Conservation (phyloP, 768 basidiomycete genomes). For the Cantharellus cinnabarinus region DNA sequence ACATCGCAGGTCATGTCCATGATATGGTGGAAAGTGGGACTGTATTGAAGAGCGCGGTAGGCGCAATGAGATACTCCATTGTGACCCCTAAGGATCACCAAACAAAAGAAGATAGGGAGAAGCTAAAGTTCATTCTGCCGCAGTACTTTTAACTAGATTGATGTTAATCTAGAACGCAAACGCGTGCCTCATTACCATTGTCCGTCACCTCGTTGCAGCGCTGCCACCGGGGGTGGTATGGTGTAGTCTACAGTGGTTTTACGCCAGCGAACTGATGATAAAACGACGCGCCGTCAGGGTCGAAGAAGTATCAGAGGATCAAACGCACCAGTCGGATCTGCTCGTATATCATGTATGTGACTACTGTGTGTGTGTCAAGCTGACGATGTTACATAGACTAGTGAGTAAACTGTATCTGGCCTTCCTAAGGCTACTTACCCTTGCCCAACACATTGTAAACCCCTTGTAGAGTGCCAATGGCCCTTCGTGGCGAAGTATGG, state of each 20-base stretch:
- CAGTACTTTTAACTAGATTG: slow-evolving; percentile 29
- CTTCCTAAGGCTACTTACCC: slow-evolving; percentile 12
- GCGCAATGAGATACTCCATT: slow-evolving; percentile 70
- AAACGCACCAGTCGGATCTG: slow-evolving; percentile 12
- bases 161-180: too few species aligned
- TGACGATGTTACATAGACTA: slow-evolving; percentile 4
- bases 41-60: slow-evolving; percentile 47
- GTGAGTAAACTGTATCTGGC: not conserved
- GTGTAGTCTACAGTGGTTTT: too few species aligned
- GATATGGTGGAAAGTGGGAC: slow-evolving; percentile 30
- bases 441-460: slow-evolving; percentile 23
- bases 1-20: slow-evolving; percentile 51
- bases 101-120: slow-evolving; percentile 39
- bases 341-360: slow-evolving; percentile 20
- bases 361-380: slow-evolving; percentile 20
- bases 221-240: too few species aligned
- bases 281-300: too few species aligned
- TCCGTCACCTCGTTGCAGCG: too few species aligned
- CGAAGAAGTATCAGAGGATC: too few species aligned
- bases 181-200: too few species aligned
- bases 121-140: slow-evolving; percentile 58
- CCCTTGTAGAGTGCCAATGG: slow-evolving; percentile 20
- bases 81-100: slow-evolving; percentile 39
- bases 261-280: too few species aligned
- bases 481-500: slow-evolving; percentile 16